A percentile compares a stretch with the other conserved stretches of the same genome.
Conservation (phyloP, 768 basidiomycete genomes). For the Lactifluus pinguis region DNA sequence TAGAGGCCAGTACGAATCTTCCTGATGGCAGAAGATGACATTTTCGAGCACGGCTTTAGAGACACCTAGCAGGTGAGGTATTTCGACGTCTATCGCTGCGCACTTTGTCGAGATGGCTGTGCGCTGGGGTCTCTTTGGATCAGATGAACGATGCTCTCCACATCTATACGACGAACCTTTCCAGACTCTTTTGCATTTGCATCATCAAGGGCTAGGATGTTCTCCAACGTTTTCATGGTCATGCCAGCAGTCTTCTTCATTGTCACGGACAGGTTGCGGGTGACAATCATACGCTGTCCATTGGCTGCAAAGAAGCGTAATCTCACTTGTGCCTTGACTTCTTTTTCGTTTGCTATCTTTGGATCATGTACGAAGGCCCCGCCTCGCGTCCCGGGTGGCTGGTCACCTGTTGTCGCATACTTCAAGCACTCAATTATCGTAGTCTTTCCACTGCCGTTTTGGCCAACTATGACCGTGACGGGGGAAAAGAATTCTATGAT, state of each 20-base stretch:
- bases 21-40: constrained; percentile 99
- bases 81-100: constrained; percentile 91
- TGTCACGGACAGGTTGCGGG: constrained; percentile 85
- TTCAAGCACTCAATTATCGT: constrained; percentile 99
- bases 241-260: constrained; percentile 81
- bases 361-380: constrained; percentile 99
- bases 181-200: constrained; percentile 54
- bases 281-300: constrained; percentile 81
- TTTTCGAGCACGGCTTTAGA: constrained; percentile 98
- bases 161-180: constrained; percentile 47
- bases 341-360: constrained; percentile 98
- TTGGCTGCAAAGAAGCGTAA: constrained; percentile 87
- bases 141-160: not conserved
- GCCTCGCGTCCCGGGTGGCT: constrained; percentile 94
- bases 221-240: constrained; percentile 97
- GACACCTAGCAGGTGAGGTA: constrained; percentile 88
- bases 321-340: constrained; percentile 98
- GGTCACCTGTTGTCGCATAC: constrained; percentile 96
- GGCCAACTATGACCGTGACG: constrained; percentile 96
- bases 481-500: constrained; percentile 97
- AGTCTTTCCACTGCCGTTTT: constrained; percentile 98
- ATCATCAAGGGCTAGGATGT: constrained; percentile 70
- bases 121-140: constrained; percentile 39
- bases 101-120: constrained; percentile 94
- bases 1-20: constrained; percentile 97